These are phyloP conservation scores for Mitragyna speciosa DNA, from an alignment of 257 asterid genomes.

Conservation along the genomic window DNA sequence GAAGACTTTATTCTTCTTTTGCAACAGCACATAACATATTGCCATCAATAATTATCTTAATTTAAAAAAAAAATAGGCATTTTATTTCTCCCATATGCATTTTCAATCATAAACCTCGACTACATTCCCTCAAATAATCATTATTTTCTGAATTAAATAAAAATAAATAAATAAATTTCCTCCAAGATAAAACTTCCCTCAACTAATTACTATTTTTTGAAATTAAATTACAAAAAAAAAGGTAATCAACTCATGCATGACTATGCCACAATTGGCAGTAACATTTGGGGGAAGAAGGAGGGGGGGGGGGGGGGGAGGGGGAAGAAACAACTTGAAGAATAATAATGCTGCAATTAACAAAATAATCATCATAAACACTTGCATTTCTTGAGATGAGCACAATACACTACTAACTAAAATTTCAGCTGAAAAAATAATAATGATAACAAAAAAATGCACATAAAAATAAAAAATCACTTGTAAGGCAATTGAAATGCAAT, in stretches of 20 bases:
- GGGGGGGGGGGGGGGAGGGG: too few relatives aligned
- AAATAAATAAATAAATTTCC: too few relatives aligned
- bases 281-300: background rate
- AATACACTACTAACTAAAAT: background rate
- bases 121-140: background rate
- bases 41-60: background rate
- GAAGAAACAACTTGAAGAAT: background rate
- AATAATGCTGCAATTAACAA: background rate
- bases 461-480: conserved; percentile 36
- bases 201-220: background rate
- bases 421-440: background rate
- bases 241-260: background rate
- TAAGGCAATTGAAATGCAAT: conserved; percentile 41
- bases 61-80: background rate
- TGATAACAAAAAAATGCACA: background rate
- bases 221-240: background rate
- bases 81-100: too few relatives aligned
- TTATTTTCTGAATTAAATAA: background rate
- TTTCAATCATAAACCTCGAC: too few relatives aligned
- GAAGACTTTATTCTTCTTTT: background rate
- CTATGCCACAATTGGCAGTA: background rate
- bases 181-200: background rate
- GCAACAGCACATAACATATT: background rate
- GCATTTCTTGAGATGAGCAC: background rate
- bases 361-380: background rate